Percentiles rank a stretch among this genome's conserved stretches.
These are phyloP conservation scores for Dimargaris cristalligena DNA, from an alignment of 192 early-diverging fungal genomes.

Conservation along the genomic window DNA sequence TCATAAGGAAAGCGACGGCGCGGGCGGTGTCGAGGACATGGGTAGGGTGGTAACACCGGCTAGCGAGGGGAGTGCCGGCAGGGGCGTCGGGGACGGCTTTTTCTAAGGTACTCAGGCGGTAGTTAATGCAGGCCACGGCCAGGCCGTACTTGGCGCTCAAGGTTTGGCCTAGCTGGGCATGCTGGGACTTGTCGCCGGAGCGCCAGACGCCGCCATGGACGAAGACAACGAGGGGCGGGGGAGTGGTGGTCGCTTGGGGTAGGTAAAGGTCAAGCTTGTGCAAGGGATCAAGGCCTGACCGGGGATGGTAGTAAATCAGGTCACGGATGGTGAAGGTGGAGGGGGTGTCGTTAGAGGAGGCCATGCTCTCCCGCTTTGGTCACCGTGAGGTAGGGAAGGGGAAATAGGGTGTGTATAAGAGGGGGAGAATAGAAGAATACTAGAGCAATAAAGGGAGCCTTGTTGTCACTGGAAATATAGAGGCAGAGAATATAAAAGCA, in stretches of 20 bases:
- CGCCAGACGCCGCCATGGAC: constrained; percentile 83
- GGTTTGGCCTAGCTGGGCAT: constrained; percentile 26
- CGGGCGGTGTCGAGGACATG: constrained; percentile 46
- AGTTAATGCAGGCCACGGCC: constrained; percentile 54
- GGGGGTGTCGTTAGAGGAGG: no score
- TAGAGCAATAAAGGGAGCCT: no score
- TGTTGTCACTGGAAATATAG: no score
- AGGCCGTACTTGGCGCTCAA: constrained; percentile 27
- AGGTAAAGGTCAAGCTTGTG: constrained; percentile 48
- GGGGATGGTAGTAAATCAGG: not conserved
- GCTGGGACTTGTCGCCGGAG: constrained; percentile 51
- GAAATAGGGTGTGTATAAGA: no score
- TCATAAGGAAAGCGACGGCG: constrained; percentile 33
- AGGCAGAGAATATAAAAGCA: no score
- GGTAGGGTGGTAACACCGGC: constrained; percentile 37
- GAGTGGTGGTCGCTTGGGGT: constrained; percentile 13
- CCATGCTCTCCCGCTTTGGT: no score
- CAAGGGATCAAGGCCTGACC: constrained; percentile 11
- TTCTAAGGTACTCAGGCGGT: constrained; percentile 43
- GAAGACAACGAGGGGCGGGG: constrained; percentile 43
- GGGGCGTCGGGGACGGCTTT: not conserved
- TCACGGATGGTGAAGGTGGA: no score
- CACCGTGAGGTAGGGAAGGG: no score
- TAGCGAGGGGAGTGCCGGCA: constrained; percentile 4
- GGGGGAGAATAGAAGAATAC: no score